Evolutionary conservation across 495 filamentous ascomycete genomes (phyloP).

Genomic region (Aspergillus baeticus): DNA sequence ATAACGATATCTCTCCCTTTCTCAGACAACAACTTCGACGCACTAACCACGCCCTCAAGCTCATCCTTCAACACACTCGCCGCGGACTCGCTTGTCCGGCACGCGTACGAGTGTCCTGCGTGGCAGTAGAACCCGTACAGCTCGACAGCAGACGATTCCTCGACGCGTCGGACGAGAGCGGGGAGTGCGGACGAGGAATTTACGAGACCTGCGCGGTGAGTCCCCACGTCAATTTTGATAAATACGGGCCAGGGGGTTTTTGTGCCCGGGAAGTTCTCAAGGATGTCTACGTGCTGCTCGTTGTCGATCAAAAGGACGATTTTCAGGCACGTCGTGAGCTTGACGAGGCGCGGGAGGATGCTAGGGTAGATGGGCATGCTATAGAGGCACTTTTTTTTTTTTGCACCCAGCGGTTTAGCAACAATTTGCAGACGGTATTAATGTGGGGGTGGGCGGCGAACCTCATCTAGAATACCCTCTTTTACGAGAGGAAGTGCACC

Average conservation of each 20-base stretch:
- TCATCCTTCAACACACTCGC: constrained; percentile 12
- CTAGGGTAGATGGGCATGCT: constrained; percentile 32
- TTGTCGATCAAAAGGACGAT: constrained; percentile 37
- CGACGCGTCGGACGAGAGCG: constrained; percentile 16
- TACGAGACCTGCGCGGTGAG: constrained; percentile 22
- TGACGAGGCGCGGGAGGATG: constrained; percentile 28
- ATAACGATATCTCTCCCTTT: constrained; percentile 23
- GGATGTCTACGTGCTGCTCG: constrained; percentile 29
- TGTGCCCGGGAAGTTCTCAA: constrained; percentile 22
- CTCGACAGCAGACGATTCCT: constrained; percentile 18
- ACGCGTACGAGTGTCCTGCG: constrained; percentile 23
- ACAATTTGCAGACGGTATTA: too few species aligned
- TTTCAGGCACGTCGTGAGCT: constrained; percentile 20
- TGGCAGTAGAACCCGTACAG: constrained; percentile 29
- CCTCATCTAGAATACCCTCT: constrained; percentile 35
- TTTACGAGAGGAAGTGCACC: constrained; percentile 29
- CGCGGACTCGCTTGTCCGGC: constrained; percentile 13
- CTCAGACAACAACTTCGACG: not conserved
- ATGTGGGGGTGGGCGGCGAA: constrained; percentile 5
- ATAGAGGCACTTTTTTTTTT: constrained; percentile 27
- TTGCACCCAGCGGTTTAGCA: too few species aligned
- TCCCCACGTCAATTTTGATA: constrained; percentile 30
- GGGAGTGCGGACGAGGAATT: constrained; percentile 16
- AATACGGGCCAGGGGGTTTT: constrained; percentile 27
- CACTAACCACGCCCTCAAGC: constrained; percentile 8